These are phyloP conservation scores for Porogramme epimiltina DNA, from an alignment of 1,284 basidiomycete genomes.

Conservation along the genomic window DNA sequence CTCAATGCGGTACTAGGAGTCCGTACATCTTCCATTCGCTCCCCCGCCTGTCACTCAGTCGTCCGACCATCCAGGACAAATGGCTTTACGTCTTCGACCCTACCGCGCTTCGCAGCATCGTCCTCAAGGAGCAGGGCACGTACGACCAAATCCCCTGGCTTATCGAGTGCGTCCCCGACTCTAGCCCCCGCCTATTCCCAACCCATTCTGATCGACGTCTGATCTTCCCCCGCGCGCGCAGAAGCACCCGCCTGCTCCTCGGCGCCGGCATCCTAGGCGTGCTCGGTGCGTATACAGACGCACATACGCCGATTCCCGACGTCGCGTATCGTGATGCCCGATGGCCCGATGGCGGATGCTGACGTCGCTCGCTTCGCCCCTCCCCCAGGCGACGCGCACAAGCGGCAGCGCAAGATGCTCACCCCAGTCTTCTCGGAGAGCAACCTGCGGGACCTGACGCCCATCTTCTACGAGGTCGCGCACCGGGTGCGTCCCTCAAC, in stretches of 20 bases:
- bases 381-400: constrained; percentile 25
- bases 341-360: not conserved
- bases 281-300: constrained; percentile 10
- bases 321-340: not conserved
- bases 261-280: constrained; percentile 19
- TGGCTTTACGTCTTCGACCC: constrained; percentile 23
- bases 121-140: constrained; percentile 17
- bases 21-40: no score
- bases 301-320: not conserved
- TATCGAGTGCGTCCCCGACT: constrained; percentile 7
- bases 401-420: constrained; percentile 31
- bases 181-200: no score
- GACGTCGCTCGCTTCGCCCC: not conserved
- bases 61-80: constrained; percentile 6
- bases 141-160: constrained; percentile 21
- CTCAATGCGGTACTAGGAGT: constrained; percentile 19
- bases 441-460: constrained; percentile 30
- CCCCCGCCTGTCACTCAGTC: not conserved
- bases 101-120: constrained; percentile 16
- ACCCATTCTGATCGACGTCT: not conserved
- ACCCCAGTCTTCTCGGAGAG: constrained; percentile 33
- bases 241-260: constrained; percentile 18
- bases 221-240: not conserved
- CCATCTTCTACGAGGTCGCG: constrained; percentile 30
- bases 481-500: constrained; percentile 18